Base-by-base conservation (phyloP, 495 filamentous ascomycete species). In the Penicillium roqueforti region DNA sequence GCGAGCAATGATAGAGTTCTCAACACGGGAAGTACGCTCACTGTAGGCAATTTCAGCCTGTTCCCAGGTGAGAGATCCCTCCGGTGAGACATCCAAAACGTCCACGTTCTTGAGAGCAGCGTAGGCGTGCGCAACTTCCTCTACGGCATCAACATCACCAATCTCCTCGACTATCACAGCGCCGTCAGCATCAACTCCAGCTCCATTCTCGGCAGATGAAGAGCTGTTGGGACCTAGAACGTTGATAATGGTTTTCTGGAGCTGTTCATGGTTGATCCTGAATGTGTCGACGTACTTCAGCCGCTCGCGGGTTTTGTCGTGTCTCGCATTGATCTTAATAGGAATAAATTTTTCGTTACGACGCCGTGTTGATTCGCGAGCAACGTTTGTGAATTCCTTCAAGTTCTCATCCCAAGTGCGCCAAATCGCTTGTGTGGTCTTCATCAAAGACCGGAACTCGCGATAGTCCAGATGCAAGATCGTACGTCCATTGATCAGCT, bases 1-100 rank as follows among this genome's bases (percentile, higher is more conserved):
- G 32, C 92, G 83, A 51, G 93, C 91, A 67, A 99, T 99, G 67
- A 99, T 99, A 10, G 95, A 96, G 66, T 97, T 99, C 67, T 99
- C 93, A 7, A 99, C 93, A 16, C 93, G 82, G 13, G 93, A 90
- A 23, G 93, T 97, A 18, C 93, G 87, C 64, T 97, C 95, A 60
- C 96, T 97, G 74, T 99, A 99, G 20, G 84, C 86, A 57, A 89
- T 89, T 71, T 99, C 93, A 23, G 90, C 92, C 56, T 89, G 84
- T 23, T 88, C 87, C 91, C 93, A 99, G 48, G 86, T 80, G 53
- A 87, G 83, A 10, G 92, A 95, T 41, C 93, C 93, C 68, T 95
- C 89, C 1, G 79, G 79, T 6, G 92, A 87, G 25, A 96, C 89
- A 71, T 99, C 93, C 18, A 99, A 79, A 9, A 97, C 84, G 68